Percentiles rank a stretch among this genome's conserved stretches.
These are phyloP conservation scores for Prunus yedoensis DNA, from an alignment of 331 rosid genomes.

Conservation along the genomic window DNA sequence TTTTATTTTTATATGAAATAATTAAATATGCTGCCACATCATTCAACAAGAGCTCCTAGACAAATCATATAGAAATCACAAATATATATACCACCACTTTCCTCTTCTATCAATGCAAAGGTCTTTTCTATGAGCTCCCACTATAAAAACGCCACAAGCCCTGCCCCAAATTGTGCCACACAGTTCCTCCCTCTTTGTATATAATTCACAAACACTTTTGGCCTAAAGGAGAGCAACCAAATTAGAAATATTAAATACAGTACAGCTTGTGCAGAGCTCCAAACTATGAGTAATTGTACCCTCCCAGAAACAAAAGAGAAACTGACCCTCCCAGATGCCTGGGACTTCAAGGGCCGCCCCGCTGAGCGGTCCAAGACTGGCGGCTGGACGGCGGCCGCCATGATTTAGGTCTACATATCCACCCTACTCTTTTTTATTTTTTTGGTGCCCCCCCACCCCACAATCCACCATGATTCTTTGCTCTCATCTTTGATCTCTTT, in stretches of 20 bases:
- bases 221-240: neutral
- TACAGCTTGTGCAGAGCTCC: neutral
- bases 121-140: neutral
- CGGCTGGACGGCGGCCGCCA: conserved; percentile 76
- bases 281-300: conserved; percentile 20
- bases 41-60: neutral
- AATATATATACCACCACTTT: neutral
- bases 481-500: neutral
- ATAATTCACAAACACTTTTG: neutral
- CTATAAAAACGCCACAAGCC: conserved; percentile 10
- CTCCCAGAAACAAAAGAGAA: conserved; percentile 52
- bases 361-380: conserved; percentile 67
- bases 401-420: conserved; percentile 60
- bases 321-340: conserved; percentile 58
- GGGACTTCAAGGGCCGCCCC: conserved; percentile 69
- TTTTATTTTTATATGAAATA: neutral
- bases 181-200: neutral
- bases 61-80: neutral
- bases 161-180: conserved; percentile 11
- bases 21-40: neutral
- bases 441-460: neutral
- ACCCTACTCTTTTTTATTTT: neutral
- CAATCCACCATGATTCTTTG: neutral
- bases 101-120: neutral
- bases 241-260: neutral